A percentile compares a stretch with the other conserved stretches of the same genome.
Conservation (phyloP, 352 stramenopile species). For the Phytophthora colocasiae region DNA sequence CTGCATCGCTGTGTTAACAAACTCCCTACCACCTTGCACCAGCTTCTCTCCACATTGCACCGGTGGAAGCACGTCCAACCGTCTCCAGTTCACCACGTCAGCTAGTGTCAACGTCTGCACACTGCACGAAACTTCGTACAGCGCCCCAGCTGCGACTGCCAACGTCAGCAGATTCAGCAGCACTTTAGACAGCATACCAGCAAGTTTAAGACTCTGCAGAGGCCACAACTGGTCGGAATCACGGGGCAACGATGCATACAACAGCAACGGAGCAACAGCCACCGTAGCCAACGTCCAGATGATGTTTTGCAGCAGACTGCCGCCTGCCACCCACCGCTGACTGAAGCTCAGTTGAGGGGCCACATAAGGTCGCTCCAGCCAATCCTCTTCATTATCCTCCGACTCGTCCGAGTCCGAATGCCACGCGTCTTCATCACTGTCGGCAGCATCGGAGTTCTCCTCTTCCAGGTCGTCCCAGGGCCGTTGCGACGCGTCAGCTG, state of each 20-base stretch:
- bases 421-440: slow-evolving; percentile 43
- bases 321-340: slow-evolving; percentile 45
- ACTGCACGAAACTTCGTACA: slow-evolving; percentile 43
- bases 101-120: slow-evolving; percentile 13
- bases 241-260: slow-evolving; percentile 49
- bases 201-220: slow-evolving; percentile 41
- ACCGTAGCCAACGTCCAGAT: slow-evolving; percentile 60
- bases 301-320: slow-evolving; percentile 53
- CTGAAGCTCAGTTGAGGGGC: slow-evolving; percentile 6
- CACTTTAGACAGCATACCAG: slow-evolving; percentile 43
- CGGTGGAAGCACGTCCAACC: slow-evolving; percentile 33
- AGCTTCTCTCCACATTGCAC: slow-evolving; percentile 32
- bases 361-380: slow-evolving; percentile 8
- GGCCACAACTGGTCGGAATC: slow-evolving; percentile 38
- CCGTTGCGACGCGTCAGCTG: slow-evolving; percentile 47
- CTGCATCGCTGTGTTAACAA: slow-evolving; percentile 16
- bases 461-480: slow-evolving; percentile 63
- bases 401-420: slow-evolving; percentile 47
- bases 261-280: slow-evolving; percentile 47
- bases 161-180: slow-evolving; percentile 48
- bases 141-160: slow-evolving; percentile 4
- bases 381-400: slow-evolving; percentile 34
- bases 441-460: slow-evolving; percentile 43
- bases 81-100: slow-evolving; percentile 27
- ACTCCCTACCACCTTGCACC: slow-evolving; percentile 19